These are phyloP conservation scores for Entelexis sorbosivorans DNA, from an alignment of 1,139 yeast species.

Conservation along the genomic window DNA sequence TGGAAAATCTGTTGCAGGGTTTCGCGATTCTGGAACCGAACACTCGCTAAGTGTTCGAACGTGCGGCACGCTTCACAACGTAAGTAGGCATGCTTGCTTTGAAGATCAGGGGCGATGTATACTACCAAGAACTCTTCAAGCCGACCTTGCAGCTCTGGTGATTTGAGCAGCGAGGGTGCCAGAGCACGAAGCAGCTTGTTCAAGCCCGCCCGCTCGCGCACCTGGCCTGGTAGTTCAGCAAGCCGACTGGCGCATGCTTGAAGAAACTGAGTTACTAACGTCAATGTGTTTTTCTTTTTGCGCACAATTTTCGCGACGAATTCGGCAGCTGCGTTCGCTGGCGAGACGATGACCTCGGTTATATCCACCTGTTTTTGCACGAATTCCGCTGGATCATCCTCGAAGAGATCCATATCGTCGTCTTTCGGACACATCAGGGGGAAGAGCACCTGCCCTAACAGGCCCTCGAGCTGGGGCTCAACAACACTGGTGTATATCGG, in stretches of 20 bases:
- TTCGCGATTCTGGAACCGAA: constrained; percentile 43
- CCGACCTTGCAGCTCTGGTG: constrained; percentile 27
- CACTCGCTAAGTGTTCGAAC: constrained; percentile 55
- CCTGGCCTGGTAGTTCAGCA: constrained; percentile 39
- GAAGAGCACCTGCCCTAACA: constrained; percentile 63
- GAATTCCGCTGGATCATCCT: constrained; percentile 83
- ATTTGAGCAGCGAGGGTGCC: constrained; percentile 45
- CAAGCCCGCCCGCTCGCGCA: constrained; percentile 69
- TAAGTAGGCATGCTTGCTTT: constrained; percentile 47
- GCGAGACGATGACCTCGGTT: constrained; percentile 59
- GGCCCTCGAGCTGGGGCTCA: constrained; percentile 55
- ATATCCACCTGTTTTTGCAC: constrained; percentile 68
- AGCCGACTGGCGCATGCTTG: constrained; percentile 38
- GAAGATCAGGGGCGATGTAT: constrained; percentile 62
- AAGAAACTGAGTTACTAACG: constrained; percentile 55
- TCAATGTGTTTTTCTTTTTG: constrained; percentile 48
- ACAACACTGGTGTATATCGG: constrained; percentile 52
- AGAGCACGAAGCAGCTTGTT: constrained; percentile 68
- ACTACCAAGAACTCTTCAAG: constrained; percentile 59
- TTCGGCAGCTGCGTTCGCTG: constrained; percentile 74
- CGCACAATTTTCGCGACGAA: constrained; percentile 61
- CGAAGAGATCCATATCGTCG: constrained; percentile 61
- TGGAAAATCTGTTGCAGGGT: constrained; percentile 48
- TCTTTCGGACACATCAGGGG: constrained; percentile 70
- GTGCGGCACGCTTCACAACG: constrained; percentile 80